Base-by-base conservation (phyloP, 306 rosid genomes). In the Herpetospermum pedunculosum region DNA sequence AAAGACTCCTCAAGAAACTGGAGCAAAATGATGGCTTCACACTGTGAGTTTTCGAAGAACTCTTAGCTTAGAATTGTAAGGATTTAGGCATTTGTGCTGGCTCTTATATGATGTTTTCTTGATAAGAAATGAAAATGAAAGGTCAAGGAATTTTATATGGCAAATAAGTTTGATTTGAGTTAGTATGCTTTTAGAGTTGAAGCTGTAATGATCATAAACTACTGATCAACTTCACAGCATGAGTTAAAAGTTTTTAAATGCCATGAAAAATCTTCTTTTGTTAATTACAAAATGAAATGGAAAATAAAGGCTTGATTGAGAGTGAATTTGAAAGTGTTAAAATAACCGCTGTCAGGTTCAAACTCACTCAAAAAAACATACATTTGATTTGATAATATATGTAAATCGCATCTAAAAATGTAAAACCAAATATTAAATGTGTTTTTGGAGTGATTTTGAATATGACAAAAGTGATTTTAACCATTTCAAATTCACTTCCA, bases 1-100 rank as follows among this genome's bases (percentile, higher is more conserved):
- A 23, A 88, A 83, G 76, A 80, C 88, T 25, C 89, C 89, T 25
- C 50, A 75, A 53, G 89, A 85, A 80, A 48, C 43, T 62, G 78
- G 72, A 40, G 19, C 32, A 11, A 65, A 65, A 23, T 65, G 72
- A 65, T 19, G n/a, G 28, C 2, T 5, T 21, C 35, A 6, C 72
- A 11, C 1, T 65, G 72, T 65, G 49, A 41, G 72, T 65, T 38
- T 21, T 41, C 72, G 11, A 21, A 21, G 28, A 40, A 21, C n/a
- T 37, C 34, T 40, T 37, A 65, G 47, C 18, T 37, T 40, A 23
- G 11, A 65, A 65, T 40, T 41, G 9, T 21, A 13, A 65, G 32
- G 34, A 38, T 40, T 65, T 21, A 40, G 50, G 72, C 12, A 21
- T 65, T 40, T 63, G 9, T 35, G 28, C 8, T 63, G 29, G 29